phyloP scores from a whole-genome alignment of 225 moss, liverwort and hornwort species.

The Sphagnum tenellum region DNA sequence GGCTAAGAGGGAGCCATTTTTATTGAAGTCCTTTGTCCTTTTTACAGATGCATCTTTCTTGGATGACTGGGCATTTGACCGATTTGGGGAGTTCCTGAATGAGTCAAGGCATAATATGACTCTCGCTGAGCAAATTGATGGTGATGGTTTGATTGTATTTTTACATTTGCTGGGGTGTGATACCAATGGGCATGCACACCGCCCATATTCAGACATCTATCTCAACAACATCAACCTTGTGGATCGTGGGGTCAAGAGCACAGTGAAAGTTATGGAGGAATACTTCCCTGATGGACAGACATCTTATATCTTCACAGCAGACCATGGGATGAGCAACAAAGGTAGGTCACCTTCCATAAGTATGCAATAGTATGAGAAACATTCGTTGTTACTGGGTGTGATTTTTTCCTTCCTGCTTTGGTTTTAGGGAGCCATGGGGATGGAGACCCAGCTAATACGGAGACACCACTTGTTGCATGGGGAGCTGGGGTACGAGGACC shows the following conservation, averaged over 20 bases:
- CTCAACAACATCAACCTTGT: conserved; percentile 74
- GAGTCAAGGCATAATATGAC: conserved; percentile 37
- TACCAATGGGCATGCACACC: conserved; percentile 98
- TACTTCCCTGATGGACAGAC: conserved; percentile 72
- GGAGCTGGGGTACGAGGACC: conserved; percentile 90
- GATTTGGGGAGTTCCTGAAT: conserved; percentile 58
- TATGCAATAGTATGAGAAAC: conserved; percentile 6
- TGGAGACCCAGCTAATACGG: conserved; percentile 93
- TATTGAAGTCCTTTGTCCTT: background rate
- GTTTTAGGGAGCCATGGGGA: conserved; percentile 91
- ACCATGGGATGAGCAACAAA: conserved; percentile 99
- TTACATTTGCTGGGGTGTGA: conserved; percentile 94
- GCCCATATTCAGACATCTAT: conserved; percentile 87
- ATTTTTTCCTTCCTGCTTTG: background rate
- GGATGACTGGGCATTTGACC: conserved; percentile 91
- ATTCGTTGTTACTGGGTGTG: background rate
- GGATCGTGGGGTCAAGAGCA: conserved; percentile 77
- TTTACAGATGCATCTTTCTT: conserved; percentile 91
- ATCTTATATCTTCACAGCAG: conserved; percentile 88
- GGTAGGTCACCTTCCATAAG: conserved; percentile 25
- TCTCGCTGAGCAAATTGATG: conserved; percentile 48
- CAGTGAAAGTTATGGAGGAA: conserved; percentile 79
- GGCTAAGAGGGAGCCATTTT: no score
- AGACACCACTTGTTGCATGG: conserved; percentile 94
- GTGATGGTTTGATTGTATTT: conserved; percentile 64